Evolutionary conservation across 768 basidiomycete species (phyloP), one percentile per base, ranked within the genome.

Genomic region (Pulveroboletus sp.): DNA sequence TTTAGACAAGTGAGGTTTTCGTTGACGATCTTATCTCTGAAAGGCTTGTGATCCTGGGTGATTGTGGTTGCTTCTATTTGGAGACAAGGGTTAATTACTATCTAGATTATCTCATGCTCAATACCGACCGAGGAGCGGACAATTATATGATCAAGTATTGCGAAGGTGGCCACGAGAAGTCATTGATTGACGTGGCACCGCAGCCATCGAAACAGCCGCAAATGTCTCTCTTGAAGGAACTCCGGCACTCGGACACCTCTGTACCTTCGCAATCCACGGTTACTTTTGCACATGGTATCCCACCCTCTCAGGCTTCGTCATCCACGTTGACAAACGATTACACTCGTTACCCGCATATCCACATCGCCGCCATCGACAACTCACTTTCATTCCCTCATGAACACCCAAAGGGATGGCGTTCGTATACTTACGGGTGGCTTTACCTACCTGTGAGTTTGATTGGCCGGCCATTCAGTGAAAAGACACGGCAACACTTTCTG

Each of bases 141-240:
- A 91, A 92, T 65, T 93, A 88, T 68, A 93, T 93, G 90, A 86
- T 93, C 69, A 92, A 89, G 65, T 89, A 85, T 63, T 92, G 90
- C 63, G 86, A 89, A 68, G 85, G 79, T 37, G 82, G 81, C 34
- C 86, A 87, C 49, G 88, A 89, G 55, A 89, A 86, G 63, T 71
- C 82, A 1, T 74, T 87, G 37, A 83, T 92, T 24, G 85, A 89
- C 50, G 82, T 89, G 22, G 89, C 87, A 1, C 89, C 89, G 10
- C 80, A 85, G 36, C 82, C 81, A 26, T 82, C 82, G 13, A 76
- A 79, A 32, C 76, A 76, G 9, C 74, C 79, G 10, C 79, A 83
- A 57, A 84, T 88, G 82, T 85, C 86, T 4, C 71, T 78, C 29
- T 85, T 86, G 85, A 84, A 78, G 47, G 86, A 87, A 56, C 73